Base-by-base conservation (phyloP, 441 rosid genomes). In the Codiaeum variegatum region DNA sequence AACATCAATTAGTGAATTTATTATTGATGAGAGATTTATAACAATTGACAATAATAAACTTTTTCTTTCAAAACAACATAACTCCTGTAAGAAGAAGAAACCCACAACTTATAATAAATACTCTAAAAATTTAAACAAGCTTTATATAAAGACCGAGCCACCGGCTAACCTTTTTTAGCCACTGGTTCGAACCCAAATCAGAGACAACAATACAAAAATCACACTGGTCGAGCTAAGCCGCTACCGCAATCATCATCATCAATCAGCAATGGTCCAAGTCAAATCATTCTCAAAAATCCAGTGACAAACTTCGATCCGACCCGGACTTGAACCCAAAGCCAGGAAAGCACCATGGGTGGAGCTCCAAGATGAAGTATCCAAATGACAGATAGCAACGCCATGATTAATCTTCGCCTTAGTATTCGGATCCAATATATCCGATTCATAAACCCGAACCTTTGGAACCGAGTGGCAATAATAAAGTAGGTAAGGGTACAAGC, bases 391-490 rank as follows among this genome's bases (percentile, higher is more conserved):
- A 77, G 97, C 98, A 40, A 93, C 83, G 0, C 98, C 98, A 4
- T 82, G 97, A 71, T 95, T 95, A 32, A 95, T 88, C 89, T 80
- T 86, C 32, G 69, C 64, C 79, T 81, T 85, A 19, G 70, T 80
- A 5, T 63, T 81, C 47, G 85, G 79, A 72, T 90, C 98, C 38
- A 93, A 52, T 8, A 95, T 72, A 60, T 93, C 98, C 56, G 92
- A 94, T 78, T 93, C 90, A 75, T 93, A 95, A 2, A 91, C 97
- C 75, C 93, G 90, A 55, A 95, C 99, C 77, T 84, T 85, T 0
- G 99, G 99, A 11, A 95, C 99, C n/a, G 99, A 91, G 77, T 95
- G 99, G 58, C 99, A 95, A 82, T 95, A 95, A 60, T 92, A 95
- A 44, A 93, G 84, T 63, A 95, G 73, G 42, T 91, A 90, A 60